Conservation (phyloP, 2,329 filamentous ascomycete species). For the Verticillium longisporum region DNA sequence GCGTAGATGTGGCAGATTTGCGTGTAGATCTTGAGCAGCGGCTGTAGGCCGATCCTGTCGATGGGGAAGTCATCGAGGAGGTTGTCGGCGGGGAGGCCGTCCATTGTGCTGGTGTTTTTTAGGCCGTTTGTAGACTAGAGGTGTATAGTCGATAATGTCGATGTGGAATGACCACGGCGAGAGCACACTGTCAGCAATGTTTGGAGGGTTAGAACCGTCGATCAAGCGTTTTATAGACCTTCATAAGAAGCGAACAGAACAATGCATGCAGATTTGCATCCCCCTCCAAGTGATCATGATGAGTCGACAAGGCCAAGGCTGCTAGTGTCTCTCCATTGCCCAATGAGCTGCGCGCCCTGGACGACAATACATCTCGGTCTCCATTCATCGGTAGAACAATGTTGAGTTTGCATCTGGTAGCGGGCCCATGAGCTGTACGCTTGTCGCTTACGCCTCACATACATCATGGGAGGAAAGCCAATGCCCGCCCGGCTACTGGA, state of each 20-base stretch:
- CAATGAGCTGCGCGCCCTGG: not conserved
- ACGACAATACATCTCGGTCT: not conserved
- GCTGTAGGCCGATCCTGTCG: conserved; percentile 34
- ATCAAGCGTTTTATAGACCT: not conserved
- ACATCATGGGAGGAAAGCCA: too few relatives aligned
- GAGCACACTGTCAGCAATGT: too few relatives aligned
- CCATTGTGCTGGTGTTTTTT: not conserved
- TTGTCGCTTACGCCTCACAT: too few relatives aligned
- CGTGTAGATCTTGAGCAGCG: conserved; percentile 36
- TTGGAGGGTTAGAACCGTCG: too few relatives aligned
- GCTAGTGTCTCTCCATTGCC: not conserved
- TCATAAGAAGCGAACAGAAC: not conserved
- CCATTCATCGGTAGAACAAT: too few relatives aligned
- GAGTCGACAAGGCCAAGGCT: not conserved
- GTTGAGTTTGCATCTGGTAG: too few relatives aligned
- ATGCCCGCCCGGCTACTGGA: too few relatives aligned
- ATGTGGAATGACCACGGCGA: too few relatives aligned
- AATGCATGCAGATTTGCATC: not conserved
- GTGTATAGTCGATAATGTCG: too few relatives aligned
- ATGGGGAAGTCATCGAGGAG: conserved; percentile 18
- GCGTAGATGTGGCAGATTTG: conserved; percentile 34
- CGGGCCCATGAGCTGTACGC: too few relatives aligned
- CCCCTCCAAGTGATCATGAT: not conserved
- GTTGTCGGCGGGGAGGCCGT: not conserved
- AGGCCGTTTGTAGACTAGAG: not conserved